Evolutionary conservation across 2,329 filamentous ascomycete genomes (phyloP), one percentile per base, ranked within the genome.

Genomic region (Penicillium sclerotiorum): DNA sequence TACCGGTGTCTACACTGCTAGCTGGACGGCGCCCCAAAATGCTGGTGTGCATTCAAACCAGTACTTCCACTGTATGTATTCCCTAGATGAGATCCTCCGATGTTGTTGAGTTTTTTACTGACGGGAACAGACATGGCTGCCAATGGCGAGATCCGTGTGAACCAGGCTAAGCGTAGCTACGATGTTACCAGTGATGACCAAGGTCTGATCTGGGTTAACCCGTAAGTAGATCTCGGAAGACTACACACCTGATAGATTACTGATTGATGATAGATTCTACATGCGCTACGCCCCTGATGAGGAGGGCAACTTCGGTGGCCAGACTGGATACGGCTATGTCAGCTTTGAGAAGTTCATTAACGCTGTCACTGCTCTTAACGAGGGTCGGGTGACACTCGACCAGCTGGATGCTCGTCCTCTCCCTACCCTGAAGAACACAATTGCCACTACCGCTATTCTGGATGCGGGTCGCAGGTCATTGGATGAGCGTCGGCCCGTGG

Each of bases 331-430:
- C 69, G 92, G 92, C 27, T 96, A 96, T 73, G 83, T 96, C 50
- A 94, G 88, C 17, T 92, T 96, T 65, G 92, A 96, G 77, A 96
- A 96, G 75, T 96, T 96, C 72, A 86, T 96, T 42, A 90, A 96
- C 69, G 91, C 87, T 11, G 90, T 90, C 67, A 84, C 84, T 37
- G 82, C 84, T 5, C 77, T 96, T 45, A 95, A 94, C 65, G 83
- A 88, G 23, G 88, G 89, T 18, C 78, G 80, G 36, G 77, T 86
- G 40, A 89, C 82, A 43, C 79, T 93, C 1, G 85, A 86, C 21
- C 86, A 92, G 56, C 78, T 96, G 25, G 92, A 96, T 62, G 80
- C 80, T 59, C 86, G 92, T 63, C 87, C 88, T 0, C 72, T 96
- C 56, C 92, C 92, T 1, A 96, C 93, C 9, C 74, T 96, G 59